Evolutionary conservation across 2,329 filamentous ascomycete species (phyloP), one percentile per base, ranked within the genome.

Genomic region (Talaromyces funiculosus): DNA sequence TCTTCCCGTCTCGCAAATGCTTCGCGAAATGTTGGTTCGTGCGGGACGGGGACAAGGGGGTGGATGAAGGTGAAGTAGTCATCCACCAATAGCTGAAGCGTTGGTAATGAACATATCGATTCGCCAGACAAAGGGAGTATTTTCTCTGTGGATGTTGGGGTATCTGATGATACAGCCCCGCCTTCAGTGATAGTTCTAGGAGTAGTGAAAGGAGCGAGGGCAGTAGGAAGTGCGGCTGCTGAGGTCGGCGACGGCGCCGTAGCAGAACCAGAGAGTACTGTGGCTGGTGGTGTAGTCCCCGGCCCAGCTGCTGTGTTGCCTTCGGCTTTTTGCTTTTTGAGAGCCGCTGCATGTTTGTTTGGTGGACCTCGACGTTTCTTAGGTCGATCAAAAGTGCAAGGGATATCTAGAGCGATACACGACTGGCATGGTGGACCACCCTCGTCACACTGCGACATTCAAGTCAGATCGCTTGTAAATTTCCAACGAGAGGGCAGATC

Each of bases 361-460:
- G 86, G 85, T 37, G 86, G 86, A 4, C 86, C 86, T 67, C 86
- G 79, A 62, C 86, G 80, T 61, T 84, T 79, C 68, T 82, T 86
- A 26, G 85, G 85, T 64, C 86, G 78, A 53, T 86, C 80, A 69
- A 86, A 88, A 61, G 86, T 88, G 70, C 86, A 89, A 26, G 84
- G 84, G 53, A 88, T 87, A 63, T 87, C 84, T 64, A 88, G 77
- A 57, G 82, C 81, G 43, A 83, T 79, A 72, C 86, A 89, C 51
- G 85, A 85, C 69, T 82, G 78, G 75, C 86, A 89, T 51, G 86
- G 86, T 29, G 84, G 84, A n/a, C 85, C 85, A 42, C 80, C 79
- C 67, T 86, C 84, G 69, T 88, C 86, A 73, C 86, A 88, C 82
- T 87, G 63, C 56, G 55, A 16, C 2, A 40, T 54, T 7, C 18